Evolutionary conservation across 192 early-diverging fungal species (phyloP).

Genomic region (Linnemannia schmuckeri): DNA sequence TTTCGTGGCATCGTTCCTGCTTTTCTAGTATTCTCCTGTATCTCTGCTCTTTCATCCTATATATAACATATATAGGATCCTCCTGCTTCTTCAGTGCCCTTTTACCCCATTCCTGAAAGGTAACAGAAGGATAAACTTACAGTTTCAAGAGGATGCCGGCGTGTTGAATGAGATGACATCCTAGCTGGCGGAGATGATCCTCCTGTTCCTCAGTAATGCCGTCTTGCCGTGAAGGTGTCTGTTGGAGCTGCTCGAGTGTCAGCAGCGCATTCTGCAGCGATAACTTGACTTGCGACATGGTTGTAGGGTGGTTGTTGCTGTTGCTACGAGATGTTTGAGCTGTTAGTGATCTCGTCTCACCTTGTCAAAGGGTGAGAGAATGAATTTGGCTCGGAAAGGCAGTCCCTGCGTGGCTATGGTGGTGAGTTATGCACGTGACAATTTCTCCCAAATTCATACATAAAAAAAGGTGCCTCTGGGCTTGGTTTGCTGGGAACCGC

Average conservation of each 20-base stretch:
- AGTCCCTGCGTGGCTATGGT: no score
- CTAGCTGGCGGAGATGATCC: constrained; percentile 77
- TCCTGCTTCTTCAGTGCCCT: no score
- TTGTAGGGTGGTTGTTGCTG: not conserved
- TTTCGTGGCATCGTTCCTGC: not conserved
- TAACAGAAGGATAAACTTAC: constrained; percentile 58
- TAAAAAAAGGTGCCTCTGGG: no score
- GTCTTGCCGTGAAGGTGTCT: constrained; percentile 73
- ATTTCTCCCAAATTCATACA: no score
- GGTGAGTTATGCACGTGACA: no score
- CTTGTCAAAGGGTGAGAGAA: no score
- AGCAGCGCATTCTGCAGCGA: constrained; percentile 85
- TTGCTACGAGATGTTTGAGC: not conserved
- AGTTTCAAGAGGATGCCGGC: constrained; percentile 83
- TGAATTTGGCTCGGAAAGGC: no score
- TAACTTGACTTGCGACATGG: constrained; percentile 60
- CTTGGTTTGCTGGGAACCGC: no score
- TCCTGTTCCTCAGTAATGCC: constrained; percentile 78
- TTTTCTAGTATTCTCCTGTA: not conserved
- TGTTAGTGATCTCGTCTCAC: no score
- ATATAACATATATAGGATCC: not conserved
- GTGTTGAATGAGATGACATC: constrained; percentile 86
- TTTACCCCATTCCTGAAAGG: not conserved
- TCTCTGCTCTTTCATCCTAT: not conserved
- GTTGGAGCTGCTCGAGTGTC: constrained; percentile 76